Conservation (phyloP, 2,329 filamentous ascomycete genomes). For the Karstenula rhodostoma region DNA sequence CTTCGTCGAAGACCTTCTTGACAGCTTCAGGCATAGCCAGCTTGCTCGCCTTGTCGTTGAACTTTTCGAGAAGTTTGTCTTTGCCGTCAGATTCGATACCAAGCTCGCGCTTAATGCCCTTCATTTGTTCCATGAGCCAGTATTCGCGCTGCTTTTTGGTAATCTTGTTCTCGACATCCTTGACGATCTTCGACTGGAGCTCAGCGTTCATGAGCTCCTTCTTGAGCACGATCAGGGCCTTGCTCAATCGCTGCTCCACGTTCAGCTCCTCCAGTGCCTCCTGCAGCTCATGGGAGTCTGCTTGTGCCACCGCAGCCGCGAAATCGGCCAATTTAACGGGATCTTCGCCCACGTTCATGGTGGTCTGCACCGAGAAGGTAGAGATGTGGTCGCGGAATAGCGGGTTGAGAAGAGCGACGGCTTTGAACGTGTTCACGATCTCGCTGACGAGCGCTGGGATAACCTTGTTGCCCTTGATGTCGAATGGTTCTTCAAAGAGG, state of each 20-base stretch:
- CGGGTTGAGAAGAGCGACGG: slow-evolving; percentile 91
- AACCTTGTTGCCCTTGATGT: slow-evolving; percentile 86
- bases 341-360: slow-evolving; percentile 93
- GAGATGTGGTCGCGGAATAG: slow-evolving; percentile 97
- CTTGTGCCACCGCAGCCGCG: slow-evolving; percentile 88
- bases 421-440: slow-evolving; percentile 98
- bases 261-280: slow-evolving; percentile 89
- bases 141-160: slow-evolving; percentile 97
- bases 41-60: slow-evolving; percentile 93
- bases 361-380: slow-evolving; percentile 80
- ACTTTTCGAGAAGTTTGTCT: slow-evolving; percentile 96
- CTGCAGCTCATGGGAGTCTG: slow-evolving; percentile 88
- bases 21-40: slow-evolving; percentile 97
- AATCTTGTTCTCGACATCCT: slow-evolving; percentile 97
- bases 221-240: slow-evolving; percentile 90
- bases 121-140: slow-evolving; percentile 99
- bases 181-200: slow-evolving; percentile 94
- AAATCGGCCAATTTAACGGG: slow-evolving; percentile 96
- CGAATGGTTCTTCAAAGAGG: slow-evolving; percentile 84
- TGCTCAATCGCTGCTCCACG: slow-evolving; percentile 90
- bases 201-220: slow-evolving; percentile 99
- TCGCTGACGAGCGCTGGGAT: slow-evolving; percentile 94
- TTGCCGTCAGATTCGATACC: slow-evolving; percentile 98
- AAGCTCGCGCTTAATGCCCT: slow-evolving; percentile 93
- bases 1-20: slow-evolving; percentile 97